Evolutionary conservation across 805 yeast genomes (phyloP).

Genomic region (Metschnikowia peoriensis): DNA sequence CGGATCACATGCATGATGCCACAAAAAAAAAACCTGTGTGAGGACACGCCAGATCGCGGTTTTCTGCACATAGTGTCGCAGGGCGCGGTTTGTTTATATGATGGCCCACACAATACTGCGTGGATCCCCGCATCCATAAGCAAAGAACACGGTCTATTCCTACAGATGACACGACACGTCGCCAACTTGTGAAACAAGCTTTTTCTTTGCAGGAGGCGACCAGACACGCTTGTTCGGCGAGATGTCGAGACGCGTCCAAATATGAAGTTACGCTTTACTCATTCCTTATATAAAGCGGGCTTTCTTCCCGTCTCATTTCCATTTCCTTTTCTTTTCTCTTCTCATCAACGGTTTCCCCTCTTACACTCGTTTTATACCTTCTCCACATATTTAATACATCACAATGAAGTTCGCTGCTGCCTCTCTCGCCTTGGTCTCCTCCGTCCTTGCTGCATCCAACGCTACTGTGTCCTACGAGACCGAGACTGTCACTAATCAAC

Average conservation of each 20-base stretch:
- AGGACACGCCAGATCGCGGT: neutral
- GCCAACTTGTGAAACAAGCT: neutral
- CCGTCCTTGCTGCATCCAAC: conserved; percentile 21
- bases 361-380: neutral
- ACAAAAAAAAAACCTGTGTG: neutral
- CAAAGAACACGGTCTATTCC: conserved; percentile 1
- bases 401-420: conserved; percentile 24
- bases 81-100: conserved; percentile 3
- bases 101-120: neutral
- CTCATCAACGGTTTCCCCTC: neutral
- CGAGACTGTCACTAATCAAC: conserved; percentile 19
- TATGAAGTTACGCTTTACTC: neutral
- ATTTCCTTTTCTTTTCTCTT: neutral
- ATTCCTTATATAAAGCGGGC: neutral
- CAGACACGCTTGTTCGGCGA: neutral
- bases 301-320: neutral
- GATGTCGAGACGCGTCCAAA: conserved; percentile 3
- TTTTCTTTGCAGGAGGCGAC: neutral
- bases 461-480: conserved; percentile 18
- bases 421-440: conserved; percentile 22
- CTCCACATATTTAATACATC: conserved; percentile 2
- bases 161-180: conserved; percentile 4
- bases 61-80: neutral
- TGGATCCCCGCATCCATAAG: neutral
- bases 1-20: neutral